Evolutionary conservation across 352 stramenopile species (phyloP), one percentile per base, ranked within the genome.

Genomic region (Globisporangium echinulatum): DNA sequence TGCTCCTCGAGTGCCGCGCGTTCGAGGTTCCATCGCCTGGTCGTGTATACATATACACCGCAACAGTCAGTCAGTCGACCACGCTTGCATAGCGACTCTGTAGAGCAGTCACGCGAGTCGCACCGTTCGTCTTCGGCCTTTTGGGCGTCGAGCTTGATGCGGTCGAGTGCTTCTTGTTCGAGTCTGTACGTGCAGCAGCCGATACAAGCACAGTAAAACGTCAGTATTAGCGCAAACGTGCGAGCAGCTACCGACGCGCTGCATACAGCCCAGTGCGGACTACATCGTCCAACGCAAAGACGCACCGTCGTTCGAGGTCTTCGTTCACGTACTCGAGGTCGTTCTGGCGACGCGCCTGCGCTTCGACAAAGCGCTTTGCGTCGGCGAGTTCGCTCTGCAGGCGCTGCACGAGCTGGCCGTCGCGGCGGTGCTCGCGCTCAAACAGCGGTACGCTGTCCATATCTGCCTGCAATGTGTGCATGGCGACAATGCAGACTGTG

Each of bases 321-420:
- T 94, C 85, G 58, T 92, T 92, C 58, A 94, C 83, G 53, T 92
- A 92, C 58, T 92, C 85, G 40, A 94, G 70, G 57, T 94, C 85
- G 61, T 92, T 92, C 66, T 92, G 85, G 50, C 83, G 81, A 9
- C 82, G 63, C 48, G 82, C 83, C 64, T 94, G 85, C 49, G 79
- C 82, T 62, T 92, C 85, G 39, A 92, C 68, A 58, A 92, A 88
- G 59, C 82, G 83, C 75, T 92, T 92, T 58, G 82, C 81, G 58
- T 94, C 85, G 17, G 81, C 72, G 49, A 94, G 72, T 62, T 94
- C 85, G 61, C 86, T 92, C 64, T 94, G 85, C 43, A 92, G 69
- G 1, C 85, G 79, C 66, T 92, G 83, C 49, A 94, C 85, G 44
- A 91, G 64, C 65, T 94, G 85, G 17, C 80, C 82, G 69, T 94